These are phyloP conservation scores for Puccinia horiana DNA, from an alignment of 1,284 basidiomycete genomes.

Conservation along the genomic window DNA sequence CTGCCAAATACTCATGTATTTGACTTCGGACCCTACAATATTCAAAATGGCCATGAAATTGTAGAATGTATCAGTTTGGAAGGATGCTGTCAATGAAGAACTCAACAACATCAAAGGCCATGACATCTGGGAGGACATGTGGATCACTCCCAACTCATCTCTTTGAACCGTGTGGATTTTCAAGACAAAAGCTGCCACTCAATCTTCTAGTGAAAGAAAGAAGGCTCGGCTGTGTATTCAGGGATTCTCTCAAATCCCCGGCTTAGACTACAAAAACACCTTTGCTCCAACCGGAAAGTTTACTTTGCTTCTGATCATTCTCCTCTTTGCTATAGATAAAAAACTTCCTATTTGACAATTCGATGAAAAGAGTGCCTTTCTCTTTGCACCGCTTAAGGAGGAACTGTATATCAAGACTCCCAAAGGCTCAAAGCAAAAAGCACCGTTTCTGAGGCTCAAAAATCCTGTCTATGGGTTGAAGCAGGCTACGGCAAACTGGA, in stretches of 20 bases:
- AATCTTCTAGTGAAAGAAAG: constrained; percentile 55
- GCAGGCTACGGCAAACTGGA: not conserved
- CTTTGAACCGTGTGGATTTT: constrained; percentile 60
- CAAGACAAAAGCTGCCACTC: constrained; percentile 58
- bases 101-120: constrained; percentile 1
- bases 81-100: not conserved
- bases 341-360: constrained; percentile 60
- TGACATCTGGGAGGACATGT: not conserved
- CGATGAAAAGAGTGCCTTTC: constrained; percentile 61
- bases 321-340: constrained; percentile 59
- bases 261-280: constrained; percentile 62
- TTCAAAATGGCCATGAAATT: not conserved
- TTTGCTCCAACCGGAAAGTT: constrained; percentile 60
- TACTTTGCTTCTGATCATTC: constrained; percentile 57
- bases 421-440: constrained; percentile 51
- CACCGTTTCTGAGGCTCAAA: not conserved
- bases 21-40: not conserved
- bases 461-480: constrained; percentile 16
- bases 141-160: not conserved
- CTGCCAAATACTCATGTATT: not conserved
- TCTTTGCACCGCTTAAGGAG: constrained; percentile 61
- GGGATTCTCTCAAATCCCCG: constrained; percentile 61
- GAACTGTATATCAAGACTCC: constrained; percentile 60
- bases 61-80: no score
- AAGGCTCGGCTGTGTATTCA: constrained; percentile 62